phyloP scores from a whole-genome alignment of 1,284 basidiomycete genomes.

The Coriolopsis trogii region DNA sequence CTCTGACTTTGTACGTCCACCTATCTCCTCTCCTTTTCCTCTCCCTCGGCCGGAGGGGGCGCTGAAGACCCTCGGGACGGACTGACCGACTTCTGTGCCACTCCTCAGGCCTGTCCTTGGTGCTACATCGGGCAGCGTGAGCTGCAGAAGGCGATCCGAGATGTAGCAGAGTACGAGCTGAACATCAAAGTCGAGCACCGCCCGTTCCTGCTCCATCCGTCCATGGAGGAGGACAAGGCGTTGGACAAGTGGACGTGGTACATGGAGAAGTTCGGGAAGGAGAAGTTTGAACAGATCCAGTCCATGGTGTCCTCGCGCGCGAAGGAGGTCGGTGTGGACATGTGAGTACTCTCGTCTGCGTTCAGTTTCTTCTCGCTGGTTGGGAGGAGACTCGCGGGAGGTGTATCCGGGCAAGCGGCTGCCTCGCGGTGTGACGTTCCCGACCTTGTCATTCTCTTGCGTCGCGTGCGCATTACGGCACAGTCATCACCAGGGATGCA shows the following conservation, averaged over 20 bases:
- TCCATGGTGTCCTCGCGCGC: constrained; percentile 54
- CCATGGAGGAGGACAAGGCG: constrained; percentile 46
- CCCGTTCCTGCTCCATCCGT: constrained; percentile 68
- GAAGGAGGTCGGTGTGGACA: constrained; percentile 59
- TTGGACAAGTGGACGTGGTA: constrained; percentile 56
- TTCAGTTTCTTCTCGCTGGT: no score
- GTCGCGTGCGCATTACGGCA: no score
- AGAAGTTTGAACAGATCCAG: constrained; percentile 52
- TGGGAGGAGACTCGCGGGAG: no score
- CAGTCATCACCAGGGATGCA: no score
- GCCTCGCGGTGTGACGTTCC: no score
- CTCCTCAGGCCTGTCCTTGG: constrained; percentile 64
- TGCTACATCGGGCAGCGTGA: constrained; percentile 78
- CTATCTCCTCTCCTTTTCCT: constrained; percentile 12
- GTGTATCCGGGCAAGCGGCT: no score
- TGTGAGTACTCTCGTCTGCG: constrained; percentile 48
- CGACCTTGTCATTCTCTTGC: no score
- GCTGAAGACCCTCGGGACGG: neutral
- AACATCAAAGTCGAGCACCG: constrained; percentile 75
- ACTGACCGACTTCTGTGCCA: neutral
- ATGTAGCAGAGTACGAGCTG: constrained; percentile 63
- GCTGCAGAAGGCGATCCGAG: constrained; percentile 65
- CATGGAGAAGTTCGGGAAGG: constrained; percentile 58
- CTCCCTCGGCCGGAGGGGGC: constrained; percentile 3
- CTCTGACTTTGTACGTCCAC: constrained; percentile 65